phyloP scores from a whole-genome alignment of 345 rosid species.

The Murraya koenigii region DNA sequence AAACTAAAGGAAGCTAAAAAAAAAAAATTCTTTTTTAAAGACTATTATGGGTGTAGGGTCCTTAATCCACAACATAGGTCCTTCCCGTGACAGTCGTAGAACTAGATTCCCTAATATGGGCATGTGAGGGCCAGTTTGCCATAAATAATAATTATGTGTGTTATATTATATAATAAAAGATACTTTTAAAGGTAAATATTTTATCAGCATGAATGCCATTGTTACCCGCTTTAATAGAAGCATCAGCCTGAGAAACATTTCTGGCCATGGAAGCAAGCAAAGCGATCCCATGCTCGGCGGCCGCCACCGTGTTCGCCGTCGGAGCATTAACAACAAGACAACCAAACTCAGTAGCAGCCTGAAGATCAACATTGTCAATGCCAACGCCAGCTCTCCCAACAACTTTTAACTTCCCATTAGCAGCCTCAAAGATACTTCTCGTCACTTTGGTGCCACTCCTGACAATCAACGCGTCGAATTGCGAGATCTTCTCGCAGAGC shows the following conservation, averaged over 20 bases:
- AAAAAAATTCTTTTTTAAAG: no score
- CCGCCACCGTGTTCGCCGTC: slow-evolving; percentile 80
- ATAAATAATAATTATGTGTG: no score
- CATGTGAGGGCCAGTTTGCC: no score
- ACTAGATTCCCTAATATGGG: not conserved
- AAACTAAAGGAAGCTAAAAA: no score
- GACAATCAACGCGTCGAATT: slow-evolving; percentile 72
- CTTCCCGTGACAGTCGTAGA: not conserved
- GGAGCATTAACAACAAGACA: slow-evolving; percentile 86
- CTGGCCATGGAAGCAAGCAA: slow-evolving; percentile 76
- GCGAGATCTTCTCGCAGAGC: slow-evolving; percentile 50
- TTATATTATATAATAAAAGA: no score
- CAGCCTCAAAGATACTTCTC: slow-evolving; percentile 69
- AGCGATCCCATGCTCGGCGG: slow-evolving; percentile 82
- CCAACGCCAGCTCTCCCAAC: slow-evolving; percentile 91
- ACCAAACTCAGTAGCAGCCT: slow-evolving; percentile 81
- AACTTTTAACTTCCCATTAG: slow-evolving; percentile 67
- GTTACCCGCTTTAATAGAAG: slow-evolving; percentile 83
- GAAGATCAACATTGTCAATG: slow-evolving; percentile 82
- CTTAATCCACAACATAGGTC: no score
- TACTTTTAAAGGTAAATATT: no score
- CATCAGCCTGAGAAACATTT: slow-evolving; percentile 78
- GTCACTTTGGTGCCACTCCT: slow-evolving; percentile 91
- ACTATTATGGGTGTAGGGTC: no score
- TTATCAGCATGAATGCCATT: no score